phyloP scores from a whole-genome alignment of 768 basidiomycete species.

The Mycena chlorophos region DNA sequence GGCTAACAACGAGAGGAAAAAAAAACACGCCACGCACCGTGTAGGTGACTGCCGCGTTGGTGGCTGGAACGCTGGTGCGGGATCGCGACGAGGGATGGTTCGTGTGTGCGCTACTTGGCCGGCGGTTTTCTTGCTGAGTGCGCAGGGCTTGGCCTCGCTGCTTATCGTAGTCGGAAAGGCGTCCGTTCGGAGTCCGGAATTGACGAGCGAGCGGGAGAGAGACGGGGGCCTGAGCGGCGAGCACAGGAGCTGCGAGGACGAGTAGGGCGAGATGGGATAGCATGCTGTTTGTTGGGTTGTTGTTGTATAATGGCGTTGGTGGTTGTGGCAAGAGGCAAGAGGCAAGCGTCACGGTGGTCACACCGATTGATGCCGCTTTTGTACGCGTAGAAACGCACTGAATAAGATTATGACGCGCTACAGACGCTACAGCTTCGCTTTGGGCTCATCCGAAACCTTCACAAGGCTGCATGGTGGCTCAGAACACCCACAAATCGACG shows the following conservation, averaged over 20 bases:
- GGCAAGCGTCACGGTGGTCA: not conserved
- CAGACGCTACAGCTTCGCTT: conserved; percentile 36
- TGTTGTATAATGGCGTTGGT: not conserved
- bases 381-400: not conserved
- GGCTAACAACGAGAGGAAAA: not conserved
- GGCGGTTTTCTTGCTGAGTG: not conserved
- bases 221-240: not conserved
- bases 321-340: too few relatives aligned
- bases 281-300: not conserved
- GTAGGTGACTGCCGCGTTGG: not conserved
- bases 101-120: not conserved
- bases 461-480: conserved; percentile 47
- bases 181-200: not conserved
- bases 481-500: conserved; percentile 7
- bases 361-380: not conserved
- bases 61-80: not conserved
- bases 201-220: not conserved
- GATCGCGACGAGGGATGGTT: not conserved
- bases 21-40: not conserved
- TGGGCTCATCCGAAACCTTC: conserved; percentile 50
- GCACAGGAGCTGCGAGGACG: not conserved
- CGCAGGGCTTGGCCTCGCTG: not conserved
- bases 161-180: not conserved
- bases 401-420: not conserved
- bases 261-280: conserved; percentile 1